Evolutionary conservation across 2,329 filamentous ascomycete species (phyloP), one percentile per base, ranked within the genome.

Genomic region (Colletotrichum camelliae): DNA sequence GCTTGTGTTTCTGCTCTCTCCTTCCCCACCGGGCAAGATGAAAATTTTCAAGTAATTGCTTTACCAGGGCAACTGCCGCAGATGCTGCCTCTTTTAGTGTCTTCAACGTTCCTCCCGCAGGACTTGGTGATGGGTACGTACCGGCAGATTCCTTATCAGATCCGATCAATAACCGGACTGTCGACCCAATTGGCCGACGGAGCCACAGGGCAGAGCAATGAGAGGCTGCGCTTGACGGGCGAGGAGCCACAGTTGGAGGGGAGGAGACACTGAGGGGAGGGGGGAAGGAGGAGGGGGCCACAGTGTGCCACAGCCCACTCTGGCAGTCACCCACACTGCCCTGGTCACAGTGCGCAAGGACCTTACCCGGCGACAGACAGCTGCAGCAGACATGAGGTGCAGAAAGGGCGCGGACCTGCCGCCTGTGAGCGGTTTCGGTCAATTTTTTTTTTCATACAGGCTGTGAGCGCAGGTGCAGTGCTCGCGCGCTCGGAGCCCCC

Each of bases 101-200:
- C 62, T 72, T 71, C 62, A 66, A 39, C 39, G 62, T 69, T 18
- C 37, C 64, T 24, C 52, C 57, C 43, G 27, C 31, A 55, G 62
- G 37, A 65, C 33, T 35, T 75, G 64, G 64, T 73, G 70, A 75
- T 73, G 69, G 43, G 55, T 48, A 58, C 70, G 73, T 65, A 43
- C 64, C 58, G 48, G 57, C 29, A 57, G 39, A 60, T 73, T 73
- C 57, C 73, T 75, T 75, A 75, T 75, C 73, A 75, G 73, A 75
- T 75, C 73, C 73, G 73, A 68, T 61, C 64, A 75, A 68, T 75
- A 73, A 16, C 73, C 70, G 64, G 43, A 65, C 35, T 31, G 64
- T 27, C 70, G 62, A 75, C 70, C 43, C 64, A 60, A 73, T 62
- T 73, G 70, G 70, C 64, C 52, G 31, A 64, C n/a, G 65, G 58